phyloP scores from a whole-genome alignment of 1,284 basidiomycete genomes.

The Fomes fomentarius region DNA sequence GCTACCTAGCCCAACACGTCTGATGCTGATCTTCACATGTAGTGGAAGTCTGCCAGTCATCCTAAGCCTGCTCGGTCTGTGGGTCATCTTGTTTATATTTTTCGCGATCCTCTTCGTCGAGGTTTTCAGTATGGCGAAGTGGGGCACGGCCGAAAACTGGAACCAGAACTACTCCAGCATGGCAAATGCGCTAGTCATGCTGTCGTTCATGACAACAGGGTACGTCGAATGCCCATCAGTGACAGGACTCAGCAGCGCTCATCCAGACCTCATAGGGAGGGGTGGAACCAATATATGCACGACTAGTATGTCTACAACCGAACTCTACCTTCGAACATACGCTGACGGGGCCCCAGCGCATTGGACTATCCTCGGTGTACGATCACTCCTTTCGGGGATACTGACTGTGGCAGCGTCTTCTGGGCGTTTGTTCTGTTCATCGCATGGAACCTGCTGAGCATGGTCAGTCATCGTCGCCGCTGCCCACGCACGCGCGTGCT shows the following conservation, averaged over 20 bases:
- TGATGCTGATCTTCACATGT: conserved; percentile 6
- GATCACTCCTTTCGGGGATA: conserved; percentile 57
- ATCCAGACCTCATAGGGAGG: conserved; percentile 58
- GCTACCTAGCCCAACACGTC: no score
- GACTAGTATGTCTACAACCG: conserved; percentile 77
- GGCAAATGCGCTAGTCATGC: conserved; percentile 84
- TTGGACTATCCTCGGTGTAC: conserved; percentile 86
- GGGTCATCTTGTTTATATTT: conserved; percentile 92
- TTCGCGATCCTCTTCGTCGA: conserved; percentile 92
- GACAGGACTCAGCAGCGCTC: no score
- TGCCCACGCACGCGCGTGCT: background rate
- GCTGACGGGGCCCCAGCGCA: conserved; percentile 48
- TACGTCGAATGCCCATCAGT: no score
- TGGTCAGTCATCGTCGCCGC: conserved; percentile 60
- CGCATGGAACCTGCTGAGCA: conserved; percentile 95
- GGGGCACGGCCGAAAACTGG: conserved; percentile 73
- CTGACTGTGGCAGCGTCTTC: conserved; percentile 87
- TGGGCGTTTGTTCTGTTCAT: conserved; percentile 94
- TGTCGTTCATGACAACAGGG: conserved; percentile 80
- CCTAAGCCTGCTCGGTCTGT: conserved; percentile 83
- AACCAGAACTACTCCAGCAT: conserved; percentile 86
- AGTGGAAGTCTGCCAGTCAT: conserved; percentile 91
- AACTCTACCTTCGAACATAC: background rate
- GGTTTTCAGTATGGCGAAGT: conserved; percentile 92
- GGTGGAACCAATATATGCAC: conserved; percentile 96